phyloP scores from a whole-genome alignment of 1,284 basidiomycete genomes.

The Microstroma glucosiphilum region DNA sequence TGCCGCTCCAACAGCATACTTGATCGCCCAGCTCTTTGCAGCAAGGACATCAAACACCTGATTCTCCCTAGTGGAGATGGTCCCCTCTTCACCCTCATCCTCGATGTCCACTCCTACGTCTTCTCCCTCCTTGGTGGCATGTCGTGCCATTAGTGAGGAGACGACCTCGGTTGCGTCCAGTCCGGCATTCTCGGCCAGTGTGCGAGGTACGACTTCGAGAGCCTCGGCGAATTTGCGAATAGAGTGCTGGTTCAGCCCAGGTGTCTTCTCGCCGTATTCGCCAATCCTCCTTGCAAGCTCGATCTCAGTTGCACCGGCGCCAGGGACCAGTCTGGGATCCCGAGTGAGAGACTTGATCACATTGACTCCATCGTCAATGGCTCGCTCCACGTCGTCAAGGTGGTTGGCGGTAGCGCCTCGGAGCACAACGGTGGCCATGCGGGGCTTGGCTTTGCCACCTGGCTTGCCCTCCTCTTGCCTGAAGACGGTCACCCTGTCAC shows the following conservation, averaged over 20 bases:
- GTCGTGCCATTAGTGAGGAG: constrained; percentile 79
- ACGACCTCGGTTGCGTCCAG: constrained; percentile 88
- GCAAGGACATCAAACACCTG: constrained; percentile 66
- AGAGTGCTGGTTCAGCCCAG: constrained; percentile 87
- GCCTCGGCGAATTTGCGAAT: constrained; percentile 85
- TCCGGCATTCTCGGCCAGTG: constrained; percentile 92
- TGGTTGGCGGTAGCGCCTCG: constrained; percentile 85
- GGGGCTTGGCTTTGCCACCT: constrained; percentile 45
- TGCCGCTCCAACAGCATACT: constrained; percentile 85
- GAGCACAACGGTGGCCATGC: constrained; percentile 48
- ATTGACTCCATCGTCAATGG: constrained; percentile 93
- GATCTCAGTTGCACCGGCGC: constrained; percentile 88
- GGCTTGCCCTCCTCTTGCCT: constrained; percentile 60
- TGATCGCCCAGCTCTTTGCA: constrained; percentile 82
- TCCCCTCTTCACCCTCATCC: constrained; percentile 24
- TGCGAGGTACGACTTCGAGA: constrained; percentile 86
- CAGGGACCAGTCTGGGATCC: constrained; percentile 82
- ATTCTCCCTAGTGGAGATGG: constrained; percentile 24
- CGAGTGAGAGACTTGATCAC: constrained; percentile 90
- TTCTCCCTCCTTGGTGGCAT: constrained; percentile 58
- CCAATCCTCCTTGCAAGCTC: constrained; percentile 80
- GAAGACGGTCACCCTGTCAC: constrained; percentile 93
- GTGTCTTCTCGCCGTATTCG: constrained; percentile 77
- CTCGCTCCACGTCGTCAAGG: constrained; percentile 90
- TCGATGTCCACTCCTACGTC: constrained; percentile 70